These are phyloP conservation scores for Beauveria caledonica DNA, from an alignment of 2,329 filamentous ascomycete genomes.

Conservation along the genomic window DNA sequence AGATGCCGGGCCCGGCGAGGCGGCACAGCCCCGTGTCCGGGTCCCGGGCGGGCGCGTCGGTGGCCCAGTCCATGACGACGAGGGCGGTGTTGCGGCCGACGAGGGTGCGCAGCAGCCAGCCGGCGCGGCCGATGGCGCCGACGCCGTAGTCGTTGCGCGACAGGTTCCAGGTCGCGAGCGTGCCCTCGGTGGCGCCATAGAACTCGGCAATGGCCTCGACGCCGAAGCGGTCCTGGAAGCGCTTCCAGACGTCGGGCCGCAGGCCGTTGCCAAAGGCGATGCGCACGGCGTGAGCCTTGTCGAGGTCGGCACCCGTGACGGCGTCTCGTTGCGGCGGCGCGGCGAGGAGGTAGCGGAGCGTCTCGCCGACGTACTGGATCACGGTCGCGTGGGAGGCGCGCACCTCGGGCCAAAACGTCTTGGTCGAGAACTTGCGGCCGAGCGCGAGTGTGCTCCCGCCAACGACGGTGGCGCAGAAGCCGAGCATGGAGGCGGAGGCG, in stretches of 20 bases:
- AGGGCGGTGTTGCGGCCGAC: slow-evolving; percentile 45
- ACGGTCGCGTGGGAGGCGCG: slow-evolving; percentile 62
- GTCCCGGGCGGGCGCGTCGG: slow-evolving; percentile 60
- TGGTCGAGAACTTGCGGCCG: slow-evolving; percentile 70
- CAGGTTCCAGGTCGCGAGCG: slow-evolving; percentile 62
- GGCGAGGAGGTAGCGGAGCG: slow-evolving; percentile 71
- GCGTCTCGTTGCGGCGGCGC: slow-evolving; percentile 55
- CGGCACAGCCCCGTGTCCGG: slow-evolving; percentile 61
- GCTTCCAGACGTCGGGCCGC: slow-evolving; percentile 76
- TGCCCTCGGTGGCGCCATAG: slow-evolving; percentile 71
- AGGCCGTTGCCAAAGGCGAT: slow-evolving; percentile 78
- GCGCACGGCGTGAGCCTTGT: slow-evolving; percentile 63
- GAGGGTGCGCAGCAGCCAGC: slow-evolving; percentile 50
- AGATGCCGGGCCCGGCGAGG: slow-evolving; percentile 45
- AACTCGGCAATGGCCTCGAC: slow-evolving; percentile 70
- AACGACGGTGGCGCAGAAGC: slow-evolving; percentile 52
- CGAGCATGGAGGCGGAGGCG: slow-evolving; percentile 66
- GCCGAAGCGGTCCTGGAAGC: slow-evolving; percentile 73
- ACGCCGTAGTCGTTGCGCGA: slow-evolving; percentile 62
- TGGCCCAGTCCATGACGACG: slow-evolving; percentile 65
- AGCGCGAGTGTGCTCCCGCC: slow-evolving; percentile 60
- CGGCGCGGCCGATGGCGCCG: slow-evolving; percentile 70
- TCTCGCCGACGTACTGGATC: slow-evolving; percentile 85
- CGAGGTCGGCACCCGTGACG: slow-evolving; percentile 56
- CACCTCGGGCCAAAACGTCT: slow-evolving; percentile 69